Base-by-base conservation (phyloP, 164 flowering plant genomes). In the Magnolia changhungtana region DNA sequence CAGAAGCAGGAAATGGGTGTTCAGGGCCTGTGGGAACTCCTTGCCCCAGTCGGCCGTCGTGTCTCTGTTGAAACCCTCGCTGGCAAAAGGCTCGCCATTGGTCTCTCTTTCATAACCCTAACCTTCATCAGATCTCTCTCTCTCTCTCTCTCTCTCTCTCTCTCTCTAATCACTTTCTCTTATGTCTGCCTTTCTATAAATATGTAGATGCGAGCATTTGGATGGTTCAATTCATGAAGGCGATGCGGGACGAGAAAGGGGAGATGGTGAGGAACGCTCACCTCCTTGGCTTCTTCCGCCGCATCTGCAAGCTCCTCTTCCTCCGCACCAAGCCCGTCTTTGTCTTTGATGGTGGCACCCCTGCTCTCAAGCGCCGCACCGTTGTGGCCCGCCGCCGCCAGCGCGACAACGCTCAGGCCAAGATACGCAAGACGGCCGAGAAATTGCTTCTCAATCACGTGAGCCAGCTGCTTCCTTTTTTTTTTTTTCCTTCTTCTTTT, bases 191-290 rank as follows among this genome's bases (percentile, higher is more conserved):
- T 13, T 3, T 68, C 50, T 31, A 45, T 14, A 23, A 8, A 31
- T 16, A 27, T 16, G 75, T 83, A 95, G 99, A 95, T 82, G 97
- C 99, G 73, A 95, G 99, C 77, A 95, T 95, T 72, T 95, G 99
- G 99, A 90, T 95, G 90, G 80, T 95, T 16, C 99, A 95, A 80
- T 95, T 95, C 75, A 92, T 95, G 92, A 95, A 95, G 86, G 98
- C 99, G 64, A 95, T 95, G 99, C 82, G 99, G 72, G 99, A 95
- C 76, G 99, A 95, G 78, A 89, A 81, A 76, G 99, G 99, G 9
- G 98, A 95, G 72, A 95, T 95, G 99, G 89, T 93, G 21, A 86
- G 90, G 71, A 92, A 95, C 75, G 99, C 95, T 23, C 99, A 96
- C 74, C 51, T 96, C 72, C 20, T 96, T 10, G 99, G 99, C 27